Conservation (phyloP, 164 flowering plant species). For the Macadamia tetraphylla region DNA sequence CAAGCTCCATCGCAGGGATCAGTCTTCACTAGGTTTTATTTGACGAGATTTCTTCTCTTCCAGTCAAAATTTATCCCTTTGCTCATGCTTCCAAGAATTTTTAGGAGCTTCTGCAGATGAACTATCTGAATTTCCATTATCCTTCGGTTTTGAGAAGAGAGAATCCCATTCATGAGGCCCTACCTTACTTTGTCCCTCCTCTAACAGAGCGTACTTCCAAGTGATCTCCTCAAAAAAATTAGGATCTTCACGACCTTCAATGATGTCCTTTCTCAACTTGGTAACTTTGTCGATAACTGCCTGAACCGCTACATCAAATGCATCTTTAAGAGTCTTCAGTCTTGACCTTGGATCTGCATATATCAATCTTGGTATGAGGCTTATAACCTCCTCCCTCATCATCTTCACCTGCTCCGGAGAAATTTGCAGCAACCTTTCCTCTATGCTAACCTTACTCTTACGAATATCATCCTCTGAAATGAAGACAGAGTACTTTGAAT, state of each 20-base stretch:
- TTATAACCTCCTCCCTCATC: conserved; percentile 88
- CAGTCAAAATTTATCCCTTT: conserved; percentile 45
- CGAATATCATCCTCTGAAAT: conserved; percentile 84
- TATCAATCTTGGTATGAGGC: conserved; percentile 66
- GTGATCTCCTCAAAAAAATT: conserved; percentile 77
- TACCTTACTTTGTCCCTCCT: conserved; percentile 68
- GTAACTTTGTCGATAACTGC: conserved; percentile 78
- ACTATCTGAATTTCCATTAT: conserved; percentile 37
- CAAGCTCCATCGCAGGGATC: conserved; percentile 9
- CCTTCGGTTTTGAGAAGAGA: conserved; percentile 80
- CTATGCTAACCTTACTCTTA: conserved; percentile 63
- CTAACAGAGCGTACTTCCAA: conserved; percentile 83
- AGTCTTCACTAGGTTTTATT: neutral
- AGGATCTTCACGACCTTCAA: conserved; percentile 58
- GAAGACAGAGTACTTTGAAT: conserved; percentile 71
- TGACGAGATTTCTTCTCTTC: neutral
- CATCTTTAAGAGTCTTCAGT: conserved; percentile 80
- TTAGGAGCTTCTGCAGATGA: conserved; percentile 62
- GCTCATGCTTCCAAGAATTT: conserved; percentile 83
- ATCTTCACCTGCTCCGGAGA: conserved; percentile 59
- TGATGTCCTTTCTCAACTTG: conserved; percentile 61
- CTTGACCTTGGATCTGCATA: conserved; percentile 91
- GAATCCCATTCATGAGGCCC: conserved; percentile 96
- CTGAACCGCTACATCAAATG: conserved; percentile 87
- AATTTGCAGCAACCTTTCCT: conserved; percentile 52